Evolutionary conservation across 2,329 filamentous ascomycete species (phyloP), one percentile per base, ranked within the genome.

Genomic region (Diplodia scrobiculata): DNA sequence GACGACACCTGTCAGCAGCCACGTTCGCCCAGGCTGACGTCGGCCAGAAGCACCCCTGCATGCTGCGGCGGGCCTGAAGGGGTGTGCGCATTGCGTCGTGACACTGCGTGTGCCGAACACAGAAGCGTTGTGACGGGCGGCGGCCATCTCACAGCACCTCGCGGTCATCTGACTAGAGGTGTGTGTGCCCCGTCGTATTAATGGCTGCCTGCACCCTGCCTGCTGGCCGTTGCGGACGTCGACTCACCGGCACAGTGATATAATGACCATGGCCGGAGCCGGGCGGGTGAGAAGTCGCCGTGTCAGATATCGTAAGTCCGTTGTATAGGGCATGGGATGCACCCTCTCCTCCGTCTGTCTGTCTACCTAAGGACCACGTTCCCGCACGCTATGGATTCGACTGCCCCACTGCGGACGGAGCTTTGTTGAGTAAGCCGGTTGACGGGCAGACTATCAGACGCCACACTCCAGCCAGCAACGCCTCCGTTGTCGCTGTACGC

Each of bases 71-170:
- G 51, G 51, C 51, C 38, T 59, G 58, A 48, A 45, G 27, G 34
- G 53, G 32, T 27, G 29, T 29, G 58, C 58, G 25, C 45, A 62
- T 62, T 45, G 41, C n/a, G 41, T 19, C 6, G 41, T 45, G 41
- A 45, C 41, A 45, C 41, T 45, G 41, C 41, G 34, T 36, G 9
- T 36, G 34, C 34, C 34, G 34, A 36, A 47, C n/a, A 45, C 6
- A 41, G 36, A 41, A 11, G 55, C 55, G 55, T 21, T 36, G 41
- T 50, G 58, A 62, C 19, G 58, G 29, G 58, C 58, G 45, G 11
- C 45, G 27, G n/a, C 45, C 58, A 62, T 62, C 58, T 50, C 58
- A 62, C 58, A 62, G 58, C 58, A 62, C n/a, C 45, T 62, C 14
- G 58, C 41, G 45, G 58, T 62, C 58, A 62, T 62, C 27, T 62